Evolutionary conservation across 345 rosid genomes (phyloP).

Genomic region (Acer campestre): DNA sequence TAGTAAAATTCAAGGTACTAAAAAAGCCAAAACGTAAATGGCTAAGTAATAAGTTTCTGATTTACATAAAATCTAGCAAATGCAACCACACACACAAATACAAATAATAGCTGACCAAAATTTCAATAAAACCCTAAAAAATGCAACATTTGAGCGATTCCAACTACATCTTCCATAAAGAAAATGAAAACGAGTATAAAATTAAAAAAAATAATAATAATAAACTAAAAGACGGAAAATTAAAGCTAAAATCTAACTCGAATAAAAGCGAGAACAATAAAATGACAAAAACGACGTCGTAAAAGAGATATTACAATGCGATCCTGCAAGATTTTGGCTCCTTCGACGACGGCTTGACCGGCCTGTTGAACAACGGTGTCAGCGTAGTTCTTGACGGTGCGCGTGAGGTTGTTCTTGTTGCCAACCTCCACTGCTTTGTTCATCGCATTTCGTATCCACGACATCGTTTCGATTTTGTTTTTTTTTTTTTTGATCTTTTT

Average conservation of each 20-base stretch:
- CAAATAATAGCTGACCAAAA: background rate
- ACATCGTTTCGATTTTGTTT: constrained; percentile 8
- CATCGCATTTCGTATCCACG: constrained; percentile 92
- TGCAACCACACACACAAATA: background rate
- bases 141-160: background rate
- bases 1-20: background rate
- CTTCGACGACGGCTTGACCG: constrained; percentile 95
- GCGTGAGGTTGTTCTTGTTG: constrained; percentile 89
- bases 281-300: background rate
- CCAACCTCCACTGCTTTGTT: constrained; percentile 97
- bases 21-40: background rate
- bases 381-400: constrained; percentile 82
- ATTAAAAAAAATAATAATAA: background rate
- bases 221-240: background rate
- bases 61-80: background rate
- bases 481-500: background rate
- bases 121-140: background rate
- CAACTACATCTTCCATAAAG: background rate
- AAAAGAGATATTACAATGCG: constrained; percentile 62
- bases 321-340: constrained; percentile 95
- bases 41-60: background rate
- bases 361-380: constrained; percentile 97
- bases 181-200: background rate
- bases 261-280: background rate
- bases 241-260: constrained; percentile 3